Evolutionary conservation across 148 eudicot genomes (phyloP).

Genomic region (Oxyria digyna): DNA sequence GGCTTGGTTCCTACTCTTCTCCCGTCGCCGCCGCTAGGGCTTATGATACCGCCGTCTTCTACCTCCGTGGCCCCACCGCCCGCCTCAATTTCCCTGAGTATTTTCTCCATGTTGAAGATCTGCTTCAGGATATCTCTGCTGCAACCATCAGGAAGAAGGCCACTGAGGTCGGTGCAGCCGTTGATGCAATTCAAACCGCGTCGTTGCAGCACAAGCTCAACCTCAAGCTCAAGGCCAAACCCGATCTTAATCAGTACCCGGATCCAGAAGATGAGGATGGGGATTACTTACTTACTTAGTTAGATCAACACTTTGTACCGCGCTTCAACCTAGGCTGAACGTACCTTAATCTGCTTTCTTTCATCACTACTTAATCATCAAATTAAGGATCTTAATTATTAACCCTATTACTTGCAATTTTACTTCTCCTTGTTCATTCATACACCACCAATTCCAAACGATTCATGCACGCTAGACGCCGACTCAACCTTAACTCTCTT

Average conservation of each 20-base stretch:
- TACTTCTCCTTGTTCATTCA: too few relatives aligned
- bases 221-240: slow-evolving; percentile 17
- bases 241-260: slow-evolving; percentile 71
- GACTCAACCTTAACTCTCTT: too few relatives aligned
- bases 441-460: too few relatives aligned
- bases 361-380: background rate
- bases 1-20: slow-evolving; percentile 73
- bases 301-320: too few relatives aligned
- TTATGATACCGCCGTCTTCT: slow-evolving; percentile 84
- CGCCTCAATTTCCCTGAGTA: slow-evolving; percentile 73
- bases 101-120: slow-evolving; percentile 13
- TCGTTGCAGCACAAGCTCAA: background rate
- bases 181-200: slow-evolving; percentile 49
- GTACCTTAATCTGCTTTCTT: background rate
- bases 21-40: slow-evolving; percentile 85
- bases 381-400: background rate
- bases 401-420: too few relatives aligned
- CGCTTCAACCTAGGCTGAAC: background rate
- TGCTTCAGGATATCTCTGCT: slow-evolving; percentile 25
- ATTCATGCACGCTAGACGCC: too few relatives aligned
- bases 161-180: slow-evolving; percentile 72
- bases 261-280: slow-evolving; percentile 38
- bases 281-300: background rate
- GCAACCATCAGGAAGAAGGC: slow-evolving; percentile 67
- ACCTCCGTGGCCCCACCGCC: slow-evolving; percentile 70